phyloP scores from a whole-genome alignment of 345 rosid genomes.

The Eucalyptus sp. region DNA sequence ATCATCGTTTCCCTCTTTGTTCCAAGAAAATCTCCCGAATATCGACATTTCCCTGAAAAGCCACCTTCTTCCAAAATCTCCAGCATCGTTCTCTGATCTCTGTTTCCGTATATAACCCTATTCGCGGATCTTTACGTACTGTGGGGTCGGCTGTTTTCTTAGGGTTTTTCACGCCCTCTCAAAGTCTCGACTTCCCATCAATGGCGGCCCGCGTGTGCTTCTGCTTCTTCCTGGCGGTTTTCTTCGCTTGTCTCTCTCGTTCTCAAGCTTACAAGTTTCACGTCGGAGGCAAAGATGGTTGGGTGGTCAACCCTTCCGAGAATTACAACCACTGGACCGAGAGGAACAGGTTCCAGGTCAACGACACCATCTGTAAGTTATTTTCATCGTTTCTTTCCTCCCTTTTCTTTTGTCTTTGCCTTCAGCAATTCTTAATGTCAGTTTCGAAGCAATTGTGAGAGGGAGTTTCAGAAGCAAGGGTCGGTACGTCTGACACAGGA shows the following conservation, averaged over 20 bases:
- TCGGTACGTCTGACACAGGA: background rate
- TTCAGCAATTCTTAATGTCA: background rate
- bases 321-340: slow-evolving; percentile 42
- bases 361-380: slow-evolving; percentile 51
- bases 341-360: slow-evolving; percentile 37
- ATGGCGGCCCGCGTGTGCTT: background rate
- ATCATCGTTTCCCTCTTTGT: background rate
- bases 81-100: background rate
- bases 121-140: background rate
- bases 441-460: background rate
- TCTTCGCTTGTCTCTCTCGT: background rate
- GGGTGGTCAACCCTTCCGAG: slow-evolving; percentile 38
- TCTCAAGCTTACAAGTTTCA: slow-evolving; percentile 22
- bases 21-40: background rate
- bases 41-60: background rate
- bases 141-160: background rate
- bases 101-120: background rate
- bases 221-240: background rate
- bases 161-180: background rate
- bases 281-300: slow-evolving; percentile 58
- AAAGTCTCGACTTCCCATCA: background rate
- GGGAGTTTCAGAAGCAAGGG: background rate
- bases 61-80: background rate
- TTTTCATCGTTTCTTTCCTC: background rate
- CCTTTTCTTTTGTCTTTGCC: background rate